Percentiles rank a stretch among this genome's conserved stretches.
Conservation (phyloP, 495 filamentous ascomycete genomes). For the Neohortaea acidophila region DNA sequence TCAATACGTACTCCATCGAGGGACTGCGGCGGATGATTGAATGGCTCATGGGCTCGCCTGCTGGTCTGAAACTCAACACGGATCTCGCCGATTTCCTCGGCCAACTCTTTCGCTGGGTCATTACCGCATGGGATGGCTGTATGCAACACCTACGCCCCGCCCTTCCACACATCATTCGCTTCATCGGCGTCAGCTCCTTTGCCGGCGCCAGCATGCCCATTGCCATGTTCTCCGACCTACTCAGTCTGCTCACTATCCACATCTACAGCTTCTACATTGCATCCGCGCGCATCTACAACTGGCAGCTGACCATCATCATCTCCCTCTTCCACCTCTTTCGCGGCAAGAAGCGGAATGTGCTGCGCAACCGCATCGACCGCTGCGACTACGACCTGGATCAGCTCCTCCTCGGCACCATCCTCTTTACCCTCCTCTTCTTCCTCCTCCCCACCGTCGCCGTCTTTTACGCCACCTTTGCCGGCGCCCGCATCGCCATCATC, state of each 20-base stretch:
- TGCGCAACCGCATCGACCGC: slow-evolving; percentile 92
- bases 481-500: slow-evolving; percentile 87
- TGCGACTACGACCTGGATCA: slow-evolving; percentile 99
- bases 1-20: slow-evolving; percentile 74
- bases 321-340: slow-evolving; percentile 96
- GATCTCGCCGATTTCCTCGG: slow-evolving; percentile 88
- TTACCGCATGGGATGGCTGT: slow-evolving; percentile 86
- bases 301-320: slow-evolving; percentile 91
- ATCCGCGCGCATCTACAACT: slow-evolving; percentile 90
- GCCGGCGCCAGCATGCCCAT: slow-evolving; percentile 95
- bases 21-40: slow-evolving; percentile 78
- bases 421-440: slow-evolving; percentile 94
- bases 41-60: slow-evolving; percentile 96
- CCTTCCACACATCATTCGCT: slow-evolving; percentile 74
- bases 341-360: slow-evolving; percentile 93
- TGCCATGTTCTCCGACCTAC: slow-evolving; percentile 83
- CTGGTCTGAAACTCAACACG: slow-evolving; percentile 91
- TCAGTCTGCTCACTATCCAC: slow-evolving; percentile 83
- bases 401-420: slow-evolving; percentile 84
- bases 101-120: slow-evolving; percentile 93
- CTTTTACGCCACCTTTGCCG: slow-evolving; percentile 92
- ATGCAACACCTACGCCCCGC: slow-evolving; percentile 60
- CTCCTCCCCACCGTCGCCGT: slow-evolving; percentile 87
- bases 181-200: slow-evolving; percentile 89
- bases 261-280: slow-evolving; percentile 98